Evolutionary conservation across 352 stramenopile genomes (phyloP).

Genomic region (Phytophthora hibernalis): DNA sequence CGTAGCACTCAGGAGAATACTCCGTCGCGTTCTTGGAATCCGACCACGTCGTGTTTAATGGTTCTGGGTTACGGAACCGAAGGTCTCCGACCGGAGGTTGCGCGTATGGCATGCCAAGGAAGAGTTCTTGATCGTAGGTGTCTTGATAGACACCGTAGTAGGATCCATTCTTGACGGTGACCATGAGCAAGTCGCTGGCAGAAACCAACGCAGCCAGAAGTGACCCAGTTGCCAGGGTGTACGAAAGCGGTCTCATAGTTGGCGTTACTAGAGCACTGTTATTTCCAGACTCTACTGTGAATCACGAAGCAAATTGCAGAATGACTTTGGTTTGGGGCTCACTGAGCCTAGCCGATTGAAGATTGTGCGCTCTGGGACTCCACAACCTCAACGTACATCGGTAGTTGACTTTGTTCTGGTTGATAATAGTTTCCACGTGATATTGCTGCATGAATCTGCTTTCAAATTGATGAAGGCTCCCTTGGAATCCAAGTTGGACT

Average conservation of each 20-base stretch:
- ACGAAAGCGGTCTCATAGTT: slow-evolving; percentile 3
- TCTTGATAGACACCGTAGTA: slow-evolving; percentile 37
- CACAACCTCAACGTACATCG: neutral
- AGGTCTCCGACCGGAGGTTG: slow-evolving; percentile 30
- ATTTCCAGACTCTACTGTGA: too few relatives aligned
- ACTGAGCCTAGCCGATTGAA: too few relatives aligned
- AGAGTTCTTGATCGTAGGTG: slow-evolving; percentile 37
- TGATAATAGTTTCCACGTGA: too few relatives aligned
- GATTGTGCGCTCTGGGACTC: too few relatives aligned
- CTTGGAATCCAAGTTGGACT: too few relatives aligned
- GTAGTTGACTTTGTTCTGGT: neutral
- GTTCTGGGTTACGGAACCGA: slow-evolving; percentile 28
- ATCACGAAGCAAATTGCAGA: too few relatives aligned
- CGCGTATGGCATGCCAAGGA: slow-evolving; percentile 42
- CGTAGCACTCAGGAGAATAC: slow-evolving; percentile 47
- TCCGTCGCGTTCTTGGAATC: slow-evolving; percentile 39
- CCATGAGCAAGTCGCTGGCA: slow-evolving; percentile 9
- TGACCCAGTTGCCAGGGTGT: neutral
- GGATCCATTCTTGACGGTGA: slow-evolving; percentile 38
- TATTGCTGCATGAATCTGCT: too few relatives aligned
- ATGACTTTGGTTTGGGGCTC: too few relatives aligned
- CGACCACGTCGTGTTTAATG: slow-evolving; percentile 33
- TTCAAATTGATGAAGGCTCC: too few relatives aligned
- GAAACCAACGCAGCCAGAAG: neutral
- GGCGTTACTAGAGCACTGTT: too few relatives aligned